Evolutionary conservation across 306 rosid genomes (phyloP).

Genomic region (Cyamopsis tetragonoloba): DNA sequence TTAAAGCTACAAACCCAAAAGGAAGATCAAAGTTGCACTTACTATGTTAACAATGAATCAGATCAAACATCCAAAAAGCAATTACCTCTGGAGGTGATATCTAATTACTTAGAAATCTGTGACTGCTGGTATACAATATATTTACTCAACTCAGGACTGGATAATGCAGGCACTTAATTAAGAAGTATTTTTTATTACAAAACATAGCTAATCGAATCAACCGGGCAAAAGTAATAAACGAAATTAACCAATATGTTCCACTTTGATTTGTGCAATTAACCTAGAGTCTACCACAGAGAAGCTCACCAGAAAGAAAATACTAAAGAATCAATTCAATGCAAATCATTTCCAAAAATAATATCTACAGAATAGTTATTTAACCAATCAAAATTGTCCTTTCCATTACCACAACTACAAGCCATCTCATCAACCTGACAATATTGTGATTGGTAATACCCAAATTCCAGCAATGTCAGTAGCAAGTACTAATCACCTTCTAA

Average conservation of each 20-base stretch:
- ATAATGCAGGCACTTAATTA: background rate
- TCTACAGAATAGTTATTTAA: constrained; percentile 31
- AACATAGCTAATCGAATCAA: background rate
- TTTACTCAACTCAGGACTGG: constrained; percentile 10
- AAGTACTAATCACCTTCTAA: background rate
- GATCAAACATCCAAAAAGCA: constrained; percentile 8
- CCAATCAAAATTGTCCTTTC: constrained; percentile 25
- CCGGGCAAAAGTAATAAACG: background rate
- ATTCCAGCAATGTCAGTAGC: constrained; percentile 2
- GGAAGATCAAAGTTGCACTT: background rate
- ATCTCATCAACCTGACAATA: constrained; percentile 26
- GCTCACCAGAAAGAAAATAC: constrained; percentile 5
- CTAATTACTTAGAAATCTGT: background rate
- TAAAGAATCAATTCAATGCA: constrained; percentile 22
- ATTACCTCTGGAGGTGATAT: background rate
- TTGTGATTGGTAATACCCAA: background rate
- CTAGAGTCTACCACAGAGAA: background rate
- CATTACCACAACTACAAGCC: background rate
- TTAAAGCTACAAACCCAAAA: background rate
- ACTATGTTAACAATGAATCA: background rate
- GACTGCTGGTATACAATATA: background rate
- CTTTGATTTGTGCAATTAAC: background rate
- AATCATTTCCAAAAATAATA: background rate
- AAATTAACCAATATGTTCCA: constrained; percentile 4
- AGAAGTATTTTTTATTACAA: background rate